phyloP scores from a whole-genome alignment of 139 green algal species.

The Pleodorina starrii region DNA sequence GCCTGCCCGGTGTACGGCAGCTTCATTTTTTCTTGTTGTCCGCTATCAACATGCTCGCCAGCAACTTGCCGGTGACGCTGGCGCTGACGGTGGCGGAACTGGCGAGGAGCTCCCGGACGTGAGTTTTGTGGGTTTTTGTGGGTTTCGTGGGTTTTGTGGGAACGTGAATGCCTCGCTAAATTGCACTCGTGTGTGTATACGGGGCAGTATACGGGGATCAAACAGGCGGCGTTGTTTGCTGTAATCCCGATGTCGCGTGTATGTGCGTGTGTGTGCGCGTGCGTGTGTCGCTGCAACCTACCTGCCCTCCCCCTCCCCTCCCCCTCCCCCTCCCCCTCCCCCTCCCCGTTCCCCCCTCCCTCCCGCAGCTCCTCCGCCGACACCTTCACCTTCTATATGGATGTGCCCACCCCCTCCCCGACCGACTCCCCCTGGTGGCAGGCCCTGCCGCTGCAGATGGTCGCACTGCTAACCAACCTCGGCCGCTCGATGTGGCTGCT shows the following conservation, averaged over 20 bases:
- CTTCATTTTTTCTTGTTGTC: slow-evolving; percentile 53
- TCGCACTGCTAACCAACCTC: slow-evolving; percentile 32
- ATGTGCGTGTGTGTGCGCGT: too few species aligned
- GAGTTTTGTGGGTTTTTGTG: neutral
- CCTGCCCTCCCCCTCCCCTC: neutral
- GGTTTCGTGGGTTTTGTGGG: too few species aligned
- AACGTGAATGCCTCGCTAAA: too few species aligned
- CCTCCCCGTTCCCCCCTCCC: too few species aligned
- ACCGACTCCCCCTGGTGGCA: slow-evolving; percentile 34
- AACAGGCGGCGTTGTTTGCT: too few species aligned
- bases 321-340: too few species aligned
- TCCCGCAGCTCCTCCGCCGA: neutral
- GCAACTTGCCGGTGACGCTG: slow-evolving; percentile 58
- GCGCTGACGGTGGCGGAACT: slow-evolving; percentile 61
- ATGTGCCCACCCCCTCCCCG: neutral
- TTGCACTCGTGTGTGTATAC: too few species aligned
- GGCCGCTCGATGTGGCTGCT: slow-evolving; percentile 70
- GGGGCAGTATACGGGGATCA: too few species aligned
- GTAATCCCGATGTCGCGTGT: too few species aligned
- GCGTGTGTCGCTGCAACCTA: too few species aligned
- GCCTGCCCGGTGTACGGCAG: slow-evolving; percentile 22
- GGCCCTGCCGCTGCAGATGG: slow-evolving; percentile 28
- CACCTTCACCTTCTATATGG: slow-evolving; percentile 9
- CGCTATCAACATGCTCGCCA: slow-evolving; percentile 58
- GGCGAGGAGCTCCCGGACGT: slow-evolving; percentile 29